Base-by-base conservation (phyloP, 495 filamentous ascomycete species). In the Rusavskia elegans region DNA sequence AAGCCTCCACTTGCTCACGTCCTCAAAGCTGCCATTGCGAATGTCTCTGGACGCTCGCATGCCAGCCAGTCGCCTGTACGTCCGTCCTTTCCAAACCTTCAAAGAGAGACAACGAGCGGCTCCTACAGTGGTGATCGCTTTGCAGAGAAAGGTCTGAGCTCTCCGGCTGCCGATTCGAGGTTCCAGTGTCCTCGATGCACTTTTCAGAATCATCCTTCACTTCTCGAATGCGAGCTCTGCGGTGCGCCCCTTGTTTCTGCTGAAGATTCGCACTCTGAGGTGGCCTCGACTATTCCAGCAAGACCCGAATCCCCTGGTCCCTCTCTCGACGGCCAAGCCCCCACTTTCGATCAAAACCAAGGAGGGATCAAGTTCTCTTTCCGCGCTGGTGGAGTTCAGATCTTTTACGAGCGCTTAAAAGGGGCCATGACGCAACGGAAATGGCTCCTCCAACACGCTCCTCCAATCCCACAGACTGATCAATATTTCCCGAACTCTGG, bases 341-440 rank as follows among this genome's bases (percentile, higher is more conserved):
- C 67, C 35, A 57, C 60, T 16, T 66, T 70, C 40, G 68, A 74
- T 2, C 80, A 87, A 38, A 75, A 74, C 20, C 74, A 72, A 1
- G 90, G 93, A 50, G 82, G 75, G 56, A 78, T 97, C 54, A 97
- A 95, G 62, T 63, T 99, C 13, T 97, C 92, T 0, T 99, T 99
- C 57, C 81, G 89, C 19, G 78, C 68, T 35, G 89, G 92, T 17
- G 92, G 93, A 7, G 88, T 89, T 44, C 89, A 92, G 64, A 82
- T 83, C 4, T 95, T 99, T 57, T 79, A 86, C 56, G 90, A 96
- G 57, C 74, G 89, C 45, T 74, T 99, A 13, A 96, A 89, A 60
- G 78, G 80, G 17, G 83, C 84, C 16, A 79, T 97, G 68, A 78
- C 86, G 16, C 92, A 99, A 63, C 76, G 93, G 20, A 96, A 97